These are phyloP conservation scores for Dactylonectria estremocensis DNA, from an alignment of 2,329 filamentous ascomycete species.

Conservation along the genomic window DNA sequence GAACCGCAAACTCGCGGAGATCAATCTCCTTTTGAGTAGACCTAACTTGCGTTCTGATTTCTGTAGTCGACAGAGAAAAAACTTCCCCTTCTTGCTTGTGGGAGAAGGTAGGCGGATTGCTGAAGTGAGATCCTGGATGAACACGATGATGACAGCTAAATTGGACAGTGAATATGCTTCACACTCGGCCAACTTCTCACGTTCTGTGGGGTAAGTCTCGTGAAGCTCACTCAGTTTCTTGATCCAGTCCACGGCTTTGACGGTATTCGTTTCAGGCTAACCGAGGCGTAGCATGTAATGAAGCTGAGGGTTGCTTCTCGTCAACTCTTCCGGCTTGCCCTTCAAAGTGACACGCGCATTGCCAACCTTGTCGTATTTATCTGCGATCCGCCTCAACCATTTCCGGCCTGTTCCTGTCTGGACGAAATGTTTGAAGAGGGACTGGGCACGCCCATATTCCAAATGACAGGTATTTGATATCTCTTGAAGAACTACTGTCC, in stretches of 20 bases:
- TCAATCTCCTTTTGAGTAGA: slow-evolving; percentile 56
- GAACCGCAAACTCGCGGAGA: slow-evolving; percentile 56
- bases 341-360: slow-evolving; percentile 59
- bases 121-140: slow-evolving; percentile 57
- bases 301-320: slow-evolving; percentile 56
- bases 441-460: slow-evolving; percentile 58
- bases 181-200: slow-evolving; percentile 51
- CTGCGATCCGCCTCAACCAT: slow-evolving; percentile 60
- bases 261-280: slow-evolving; percentile 53
- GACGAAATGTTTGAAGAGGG: slow-evolving; percentile 58
- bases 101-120: slow-evolving; percentile 54
- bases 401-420: slow-evolving; percentile 54
- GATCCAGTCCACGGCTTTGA: slow-evolving; percentile 57
- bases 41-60: slow-evolving; percentile 57
- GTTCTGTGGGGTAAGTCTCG: slow-evolving; percentile 49
- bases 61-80: slow-evolving; percentile 53
- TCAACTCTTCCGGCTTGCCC: slow-evolving; percentile 57
- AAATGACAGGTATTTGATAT: slow-evolving; percentile 61
- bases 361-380: slow-evolving; percentile 52
- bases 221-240: slow-evolving; percentile 58
- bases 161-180: slow-evolving; percentile 56
- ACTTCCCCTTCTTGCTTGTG: slow-evolving; percentile 57
- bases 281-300: slow-evolving; percentile 63
- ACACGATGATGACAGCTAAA: slow-evolving; percentile 55
- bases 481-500: slow-evolving; percentile 58